These are phyloP conservation scores for Penicillium sp. DNA, from an alignment of 2,329 filamentous ascomycete species.

Conservation along the genomic window DNA sequence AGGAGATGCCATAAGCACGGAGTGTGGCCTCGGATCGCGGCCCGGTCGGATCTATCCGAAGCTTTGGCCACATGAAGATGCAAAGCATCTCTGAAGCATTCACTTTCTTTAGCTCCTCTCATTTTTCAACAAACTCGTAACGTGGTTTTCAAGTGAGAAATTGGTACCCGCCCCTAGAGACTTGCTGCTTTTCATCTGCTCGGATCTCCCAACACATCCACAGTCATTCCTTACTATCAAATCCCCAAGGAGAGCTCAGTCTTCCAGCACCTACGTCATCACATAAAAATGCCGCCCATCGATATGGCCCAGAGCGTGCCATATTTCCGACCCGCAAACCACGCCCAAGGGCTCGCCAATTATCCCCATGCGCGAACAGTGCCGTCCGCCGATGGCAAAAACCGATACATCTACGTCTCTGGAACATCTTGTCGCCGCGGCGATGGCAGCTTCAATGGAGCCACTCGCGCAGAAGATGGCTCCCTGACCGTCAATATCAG, in stretches of 20 bases:
- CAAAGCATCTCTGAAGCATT: background rate
- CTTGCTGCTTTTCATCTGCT: background rate
- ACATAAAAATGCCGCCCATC: background rate
- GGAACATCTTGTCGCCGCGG: conserved; percentile 40
- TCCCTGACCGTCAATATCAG: conserved; percentile 37
- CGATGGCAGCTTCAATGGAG: conserved; percentile 40
- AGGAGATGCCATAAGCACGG: too few species aligned
- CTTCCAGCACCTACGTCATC: background rate
- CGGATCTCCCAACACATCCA: background rate
- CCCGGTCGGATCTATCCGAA: background rate
- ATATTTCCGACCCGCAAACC: conserved; percentile 32
- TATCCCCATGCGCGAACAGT: conserved; percentile 41
- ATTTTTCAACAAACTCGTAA: too few species aligned
- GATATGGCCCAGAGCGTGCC: conserved; percentile 31
- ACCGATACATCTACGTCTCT: conserved; percentile 39
- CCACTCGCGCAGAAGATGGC: conserved; percentile 36
- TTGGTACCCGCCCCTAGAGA: too few species aligned
- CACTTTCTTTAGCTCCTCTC: too few species aligned
- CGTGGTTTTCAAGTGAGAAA: too few species aligned
- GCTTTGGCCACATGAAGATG: background rate
- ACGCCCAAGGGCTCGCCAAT: conserved; percentile 30
- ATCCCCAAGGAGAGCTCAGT: background rate
- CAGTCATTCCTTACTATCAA: background rate
- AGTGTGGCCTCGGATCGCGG: background rate
- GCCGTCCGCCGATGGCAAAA: conserved; percentile 26